phyloP scores from a whole-genome alignment of 2,329 filamentous ascomycete species.

The Colletotrichum viniferum region DNA sequence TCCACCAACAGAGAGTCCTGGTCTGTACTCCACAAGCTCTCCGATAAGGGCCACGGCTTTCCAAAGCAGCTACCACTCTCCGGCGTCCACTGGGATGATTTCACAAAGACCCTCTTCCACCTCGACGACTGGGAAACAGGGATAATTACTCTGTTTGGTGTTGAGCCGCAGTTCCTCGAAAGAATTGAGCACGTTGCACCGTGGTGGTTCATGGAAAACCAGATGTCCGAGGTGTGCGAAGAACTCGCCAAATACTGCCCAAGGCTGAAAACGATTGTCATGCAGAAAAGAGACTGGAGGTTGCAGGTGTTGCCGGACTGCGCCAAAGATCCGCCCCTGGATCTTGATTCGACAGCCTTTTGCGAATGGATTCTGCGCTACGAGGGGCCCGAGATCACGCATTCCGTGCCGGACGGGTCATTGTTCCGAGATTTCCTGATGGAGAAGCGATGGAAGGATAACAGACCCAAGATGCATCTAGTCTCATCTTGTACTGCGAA shows the following conservation, averaged over 20 bases:
- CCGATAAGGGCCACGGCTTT: accelerated
- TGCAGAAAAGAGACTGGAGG: neutral
- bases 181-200: neutral
- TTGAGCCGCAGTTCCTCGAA: neutral
- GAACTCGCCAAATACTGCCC: neutral
- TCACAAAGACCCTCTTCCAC: accelerated
- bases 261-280: neutral
- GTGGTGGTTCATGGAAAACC: no score
- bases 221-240: neutral
- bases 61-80: accelerated
- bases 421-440: no score
- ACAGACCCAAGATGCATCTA: neutral
- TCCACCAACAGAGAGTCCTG: neutral
- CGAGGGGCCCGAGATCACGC: neutral
- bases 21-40: neutral
- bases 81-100: accelerated
- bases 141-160: accelerated
- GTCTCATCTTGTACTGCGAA: neutral
- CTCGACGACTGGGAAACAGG: neutral
- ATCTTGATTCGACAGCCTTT: neutral
- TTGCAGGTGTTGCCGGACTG: no score
- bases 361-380: neutral
- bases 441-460: no score
- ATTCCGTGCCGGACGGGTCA: neutral
- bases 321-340: neutral